Conservation (phyloP, 1,139 yeast species). For the Hansenula lynferdii region DNA sequence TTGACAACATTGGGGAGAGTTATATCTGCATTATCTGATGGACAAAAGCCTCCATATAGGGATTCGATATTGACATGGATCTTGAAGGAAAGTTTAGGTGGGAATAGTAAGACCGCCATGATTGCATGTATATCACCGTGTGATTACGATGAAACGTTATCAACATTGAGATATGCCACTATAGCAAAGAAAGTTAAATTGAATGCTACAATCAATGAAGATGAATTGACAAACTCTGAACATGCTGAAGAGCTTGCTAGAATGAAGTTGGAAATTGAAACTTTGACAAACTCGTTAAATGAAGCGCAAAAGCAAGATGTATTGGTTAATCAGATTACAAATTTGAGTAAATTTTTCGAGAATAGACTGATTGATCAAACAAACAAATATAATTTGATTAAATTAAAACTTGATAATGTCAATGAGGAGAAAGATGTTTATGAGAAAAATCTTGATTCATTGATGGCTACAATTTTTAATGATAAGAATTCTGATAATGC, state of each 20-base stretch:
- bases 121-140: constrained; percentile 72
- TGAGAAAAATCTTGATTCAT: not conserved
- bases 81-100: constrained; percentile 66
- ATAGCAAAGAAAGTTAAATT: constrained; percentile 69
- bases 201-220: constrained; percentile 47
- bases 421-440: constrained; percentile 1
- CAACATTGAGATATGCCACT: constrained; percentile 71
- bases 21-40: constrained; percentile 52
- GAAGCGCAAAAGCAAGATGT: constrained; percentile 24
- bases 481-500: not conserved
- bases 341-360: constrained; percentile 32
- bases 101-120: constrained; percentile 74
- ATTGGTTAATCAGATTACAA: constrained; percentile 18
- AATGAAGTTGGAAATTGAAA: constrained; percentile 36
- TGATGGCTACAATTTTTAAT: not conserved
- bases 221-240: constrained; percentile 29
- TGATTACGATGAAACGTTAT: constrained; percentile 68
- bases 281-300: constrained; percentile 20
- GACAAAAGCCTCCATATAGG: constrained; percentile 42
- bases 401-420: constrained; percentile 7
- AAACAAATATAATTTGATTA: constrained; percentile 18
- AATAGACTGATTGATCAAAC: constrained; percentile 31
- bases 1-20: constrained; percentile 75
- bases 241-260: constrained; percentile 24
- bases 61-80: constrained; percentile 73